Conservation (phyloP, 306 rosid genomes). For the Ziziphus jujuba region DNA sequence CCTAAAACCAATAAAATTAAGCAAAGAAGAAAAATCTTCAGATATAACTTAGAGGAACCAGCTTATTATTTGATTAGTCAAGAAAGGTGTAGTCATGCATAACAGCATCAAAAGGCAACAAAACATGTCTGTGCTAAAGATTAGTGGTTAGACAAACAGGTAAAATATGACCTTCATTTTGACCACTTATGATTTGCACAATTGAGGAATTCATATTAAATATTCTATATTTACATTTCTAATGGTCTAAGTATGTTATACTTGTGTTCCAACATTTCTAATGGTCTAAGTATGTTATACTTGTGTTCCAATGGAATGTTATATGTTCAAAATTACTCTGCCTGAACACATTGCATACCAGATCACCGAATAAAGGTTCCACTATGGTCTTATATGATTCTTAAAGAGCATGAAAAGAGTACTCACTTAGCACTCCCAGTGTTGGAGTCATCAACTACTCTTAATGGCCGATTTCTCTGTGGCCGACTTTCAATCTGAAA, state of each 20-base stretch:
- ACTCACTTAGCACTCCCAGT: conserved; percentile 77
- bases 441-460: conserved; percentile 80
- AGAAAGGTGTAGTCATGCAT: neutral
- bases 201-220: neutral
- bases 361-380: neutral
- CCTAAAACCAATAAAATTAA: conserved; percentile 44
- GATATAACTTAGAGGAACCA: neutral
- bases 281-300: neutral
- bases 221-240: neutral
- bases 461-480: conserved; percentile 60
- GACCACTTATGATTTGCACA: neutral
- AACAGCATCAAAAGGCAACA: neutral
- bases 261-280: too few species aligned
- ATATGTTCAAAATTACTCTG: neutral
- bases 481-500: conserved; percentile 91
- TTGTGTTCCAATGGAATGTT: too few species aligned
- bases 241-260: neutral
- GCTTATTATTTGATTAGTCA: neutral
- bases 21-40: neutral
- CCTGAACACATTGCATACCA: neutral
- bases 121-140: neutral
- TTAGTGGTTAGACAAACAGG: neutral
- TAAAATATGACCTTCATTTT: neutral
- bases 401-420: neutral
- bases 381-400: conserved; percentile 38